These are phyloP conservation scores for Zelopaecilomyces penicillatus DNA, from an alignment of 2,329 filamentous ascomycete genomes.

Conservation along the genomic window DNA sequence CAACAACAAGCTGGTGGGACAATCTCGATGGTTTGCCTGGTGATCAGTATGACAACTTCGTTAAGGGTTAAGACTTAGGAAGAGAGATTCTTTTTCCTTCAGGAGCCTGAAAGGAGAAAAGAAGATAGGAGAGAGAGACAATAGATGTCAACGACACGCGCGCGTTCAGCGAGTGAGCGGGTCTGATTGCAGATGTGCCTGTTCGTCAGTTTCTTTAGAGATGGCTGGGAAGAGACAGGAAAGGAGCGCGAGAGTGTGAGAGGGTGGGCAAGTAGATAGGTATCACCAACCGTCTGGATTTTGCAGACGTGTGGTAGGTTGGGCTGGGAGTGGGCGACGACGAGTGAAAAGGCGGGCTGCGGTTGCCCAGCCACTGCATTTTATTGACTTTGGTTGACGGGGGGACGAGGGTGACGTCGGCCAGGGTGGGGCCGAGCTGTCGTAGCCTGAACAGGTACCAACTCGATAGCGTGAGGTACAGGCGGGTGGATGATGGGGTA, in stretches of 20 bases:
- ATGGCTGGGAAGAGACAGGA: conserved; percentile 6
- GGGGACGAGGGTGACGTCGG: conserved; percentile 15
- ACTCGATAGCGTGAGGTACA: no score
- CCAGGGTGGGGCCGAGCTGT: conserved; percentile 6
- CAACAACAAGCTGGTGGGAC: no score
- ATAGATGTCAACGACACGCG: no score
- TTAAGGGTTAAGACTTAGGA: conserved; percentile 7
- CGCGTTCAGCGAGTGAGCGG: no score
- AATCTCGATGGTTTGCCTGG: conserved; percentile 1
- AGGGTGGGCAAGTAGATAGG: not conserved
- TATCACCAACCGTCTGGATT: conserved; percentile 9
- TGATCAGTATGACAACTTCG: conserved; percentile 7
- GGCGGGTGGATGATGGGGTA: no score
- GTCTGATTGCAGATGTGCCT: no score
- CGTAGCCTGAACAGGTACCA: no score
- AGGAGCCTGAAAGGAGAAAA: conserved; percentile 4
- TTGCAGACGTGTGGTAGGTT: conserved; percentile 6
- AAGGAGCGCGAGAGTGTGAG: no score
- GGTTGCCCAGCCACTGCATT: conserved; percentile 24
- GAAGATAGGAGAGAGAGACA: not conserved
- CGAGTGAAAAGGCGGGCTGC: not conserved
- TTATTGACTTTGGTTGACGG: conserved; percentile 24
- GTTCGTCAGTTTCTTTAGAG: not conserved
- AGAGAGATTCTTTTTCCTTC: no score
- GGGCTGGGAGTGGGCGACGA: conserved; percentile 1